Percentiles rank a stretch among this genome's conserved stretches.
Evolutionary conservation across 2,329 filamentous ascomycete genomes (phyloP).

Genomic region (Calonectria naviculata): DNA sequence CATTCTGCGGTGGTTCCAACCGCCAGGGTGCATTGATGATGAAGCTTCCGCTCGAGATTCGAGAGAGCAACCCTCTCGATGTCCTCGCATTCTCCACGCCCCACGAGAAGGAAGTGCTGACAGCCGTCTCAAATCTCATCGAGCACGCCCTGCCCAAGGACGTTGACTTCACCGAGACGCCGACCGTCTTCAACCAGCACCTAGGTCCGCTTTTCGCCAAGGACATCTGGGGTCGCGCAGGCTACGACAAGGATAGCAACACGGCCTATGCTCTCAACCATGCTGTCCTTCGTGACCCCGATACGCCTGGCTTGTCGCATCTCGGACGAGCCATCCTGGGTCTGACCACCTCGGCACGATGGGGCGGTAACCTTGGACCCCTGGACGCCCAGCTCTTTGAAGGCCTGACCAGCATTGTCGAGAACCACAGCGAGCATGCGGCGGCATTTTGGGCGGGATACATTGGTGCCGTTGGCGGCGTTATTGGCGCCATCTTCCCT

Average conservation of each 20-base stretch:
- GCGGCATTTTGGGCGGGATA: conserved; percentile 65
- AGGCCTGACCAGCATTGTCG: conserved; percentile 56
- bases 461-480: conserved; percentile 58
- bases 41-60: conserved; percentile 68
- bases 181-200: conserved; percentile 56
- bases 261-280: conserved; percentile 78
- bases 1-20: conserved; percentile 90
- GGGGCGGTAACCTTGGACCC: conserved; percentile 71
- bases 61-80: conserved; percentile 73
- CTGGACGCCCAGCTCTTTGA: conserved; percentile 57
- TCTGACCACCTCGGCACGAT: conserved; percentile 78
- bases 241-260: conserved; percentile 62
- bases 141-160: conserved; percentile 54
- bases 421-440: conserved; percentile 49
- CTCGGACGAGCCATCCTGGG: conserved; percentile 76
- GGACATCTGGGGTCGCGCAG: conserved; percentile 63
- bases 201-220: conserved; percentile 58
- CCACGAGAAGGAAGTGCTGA: conserved; percentile 44
- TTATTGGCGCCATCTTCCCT: conserved; percentile 56
- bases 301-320: conserved; percentile 80
- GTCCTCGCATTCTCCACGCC: conserved; percentile 41
- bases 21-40: conserved; percentile 85
- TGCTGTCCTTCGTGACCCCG: conserved; percentile 75
- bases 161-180: conserved; percentile 47
- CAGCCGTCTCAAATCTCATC: conserved; percentile 52